phyloP scores from a whole-genome alignment of 2,329 filamentous ascomycete genomes.

The Periconia sp. region DNA sequence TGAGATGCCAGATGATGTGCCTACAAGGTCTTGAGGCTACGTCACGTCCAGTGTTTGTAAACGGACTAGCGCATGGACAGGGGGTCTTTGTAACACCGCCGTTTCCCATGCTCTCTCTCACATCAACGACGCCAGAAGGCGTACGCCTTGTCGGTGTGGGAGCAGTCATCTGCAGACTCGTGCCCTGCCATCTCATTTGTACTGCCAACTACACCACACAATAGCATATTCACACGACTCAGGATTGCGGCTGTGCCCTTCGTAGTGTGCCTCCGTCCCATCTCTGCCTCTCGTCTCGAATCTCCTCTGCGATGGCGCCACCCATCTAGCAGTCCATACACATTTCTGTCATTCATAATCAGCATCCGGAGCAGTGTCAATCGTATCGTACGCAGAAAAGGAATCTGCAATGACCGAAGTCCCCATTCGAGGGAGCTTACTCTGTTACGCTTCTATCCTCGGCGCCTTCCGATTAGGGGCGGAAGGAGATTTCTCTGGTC shows the following conservation, averaged over 20 bases:
- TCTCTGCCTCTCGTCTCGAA: neutral
- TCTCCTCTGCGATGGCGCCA: neutral
- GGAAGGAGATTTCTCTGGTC: neutral
- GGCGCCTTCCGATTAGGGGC: neutral
- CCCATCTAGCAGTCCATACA: neutral
- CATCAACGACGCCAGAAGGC: neutral
- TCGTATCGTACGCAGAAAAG: constrained; percentile 7
- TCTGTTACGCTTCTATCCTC: neutral
- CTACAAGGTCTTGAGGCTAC: neutral
- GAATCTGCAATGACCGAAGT: neutral
- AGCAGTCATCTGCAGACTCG: constrained; percentile 16
- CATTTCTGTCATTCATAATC: neutral
- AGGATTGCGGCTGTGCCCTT: neutral
- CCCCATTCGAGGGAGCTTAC: neutral
- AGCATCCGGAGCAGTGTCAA: neutral
- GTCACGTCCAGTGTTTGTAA: constrained; percentile 19
- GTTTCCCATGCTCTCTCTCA: constrained; percentile 19
- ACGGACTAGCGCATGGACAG: constrained; percentile 11
- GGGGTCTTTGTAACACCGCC: constrained; percentile 24
- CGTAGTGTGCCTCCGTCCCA: constrained; percentile 4
- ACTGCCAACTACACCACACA: neutral
- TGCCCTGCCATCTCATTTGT: neutral
- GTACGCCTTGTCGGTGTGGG: constrained; percentile 31
- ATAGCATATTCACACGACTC: constrained; percentile 10
- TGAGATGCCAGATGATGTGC: neutral